phyloP scores from a whole-genome alignment of 345 rosid genomes.

The Salix koriyanagi region DNA sequence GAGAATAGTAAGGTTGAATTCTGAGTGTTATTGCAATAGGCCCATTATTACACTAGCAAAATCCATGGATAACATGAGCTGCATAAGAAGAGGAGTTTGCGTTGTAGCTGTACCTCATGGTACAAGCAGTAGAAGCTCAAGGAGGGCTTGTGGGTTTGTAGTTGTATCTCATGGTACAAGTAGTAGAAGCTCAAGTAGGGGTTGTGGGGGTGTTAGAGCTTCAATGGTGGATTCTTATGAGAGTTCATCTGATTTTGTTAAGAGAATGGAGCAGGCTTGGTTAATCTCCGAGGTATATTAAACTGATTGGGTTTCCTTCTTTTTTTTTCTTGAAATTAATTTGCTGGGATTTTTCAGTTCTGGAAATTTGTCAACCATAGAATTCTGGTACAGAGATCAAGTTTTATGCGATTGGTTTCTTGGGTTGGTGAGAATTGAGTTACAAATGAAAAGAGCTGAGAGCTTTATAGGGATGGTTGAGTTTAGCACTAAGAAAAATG shows the following conservation, averaged over 20 bases:
- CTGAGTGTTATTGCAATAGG: slow-evolving; percentile 24
- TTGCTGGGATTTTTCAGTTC: neutral
- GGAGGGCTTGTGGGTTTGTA: slow-evolving; percentile 19
- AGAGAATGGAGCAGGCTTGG: slow-evolving; percentile 92
- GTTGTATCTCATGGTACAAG: slow-evolving; percentile 14
- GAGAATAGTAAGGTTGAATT: slow-evolving; percentile 24
- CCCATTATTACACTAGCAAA: slow-evolving; percentile 23
- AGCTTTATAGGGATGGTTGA: neutral
- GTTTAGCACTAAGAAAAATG: neutral
- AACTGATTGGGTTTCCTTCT: too few species aligned
- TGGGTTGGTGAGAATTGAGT: neutral
- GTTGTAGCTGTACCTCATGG: slow-evolving; percentile 19
- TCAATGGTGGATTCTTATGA: slow-evolving; percentile 66
- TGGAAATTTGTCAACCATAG: neutral
- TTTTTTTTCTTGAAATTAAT: neutral
- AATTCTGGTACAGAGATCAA: neutral
- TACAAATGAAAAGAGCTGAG: neutral
- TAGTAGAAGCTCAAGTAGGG: neutral
- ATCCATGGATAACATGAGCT: slow-evolving; percentile 12
- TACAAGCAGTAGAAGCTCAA: neutral
- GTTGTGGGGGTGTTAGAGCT: slow-evolving; percentile 41
- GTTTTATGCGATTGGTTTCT: neutral
- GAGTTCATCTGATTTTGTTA: slow-evolving; percentile 66
- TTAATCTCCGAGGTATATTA: slow-evolving; percentile 65
- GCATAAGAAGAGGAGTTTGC: slow-evolving; percentile 4